Base-by-base conservation (phyloP, 2,329 filamentous ascomycete species). In the Aspergillus thermomutatus region DNA sequence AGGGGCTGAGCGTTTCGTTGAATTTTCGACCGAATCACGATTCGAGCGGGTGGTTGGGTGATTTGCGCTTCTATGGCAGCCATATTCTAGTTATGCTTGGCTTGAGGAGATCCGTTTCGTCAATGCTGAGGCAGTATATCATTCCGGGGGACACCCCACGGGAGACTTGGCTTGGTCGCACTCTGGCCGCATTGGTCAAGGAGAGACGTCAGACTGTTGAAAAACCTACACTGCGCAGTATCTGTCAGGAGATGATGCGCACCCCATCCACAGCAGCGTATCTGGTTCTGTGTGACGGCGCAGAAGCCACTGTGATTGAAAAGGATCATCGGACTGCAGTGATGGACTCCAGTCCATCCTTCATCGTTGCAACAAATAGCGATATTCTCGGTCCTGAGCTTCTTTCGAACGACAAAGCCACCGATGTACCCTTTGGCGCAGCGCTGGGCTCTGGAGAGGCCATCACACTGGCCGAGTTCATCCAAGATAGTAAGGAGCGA, bases 361-460 rank as follows among this genome's bases (percentile, higher is more conserved):
- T 87, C 64, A 78, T 86, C 40, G 75, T 80, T 2, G 76, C 79
- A 10, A 85, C 83, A 1, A 87, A 87, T 64, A 81, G 83, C 65
- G 83, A 87, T 56, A 64, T 69, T 26, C 64, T 66, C 4, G 54
- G 63, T 0, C 40, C 58, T 26, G 48, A 63, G 19, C 9, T 54
- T 41, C 27, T 62, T 53, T 48, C 56, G 28, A 60, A 69, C 49
- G 50, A 65, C 19, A 50, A 51, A 61, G 50, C 61, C 57, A 57
- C 43, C 55, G 53, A 49, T 63, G 49, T 55, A 60, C 5, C 65
- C 63, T 31, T 37, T 21, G 65, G 65, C 10, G 59, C 67, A 11
- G 60, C 56, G 11, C 28, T 66, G 9, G 49, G 56, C 11, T 58
- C 55, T 3, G 53, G 60, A 2, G 60, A 65, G 14, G 26, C 53